Evolutionary conservation across 2,329 filamentous ascomycete genomes (phyloP), one percentile per base, ranked within the genome.

Genomic region (Cladosporium sp.): DNA sequence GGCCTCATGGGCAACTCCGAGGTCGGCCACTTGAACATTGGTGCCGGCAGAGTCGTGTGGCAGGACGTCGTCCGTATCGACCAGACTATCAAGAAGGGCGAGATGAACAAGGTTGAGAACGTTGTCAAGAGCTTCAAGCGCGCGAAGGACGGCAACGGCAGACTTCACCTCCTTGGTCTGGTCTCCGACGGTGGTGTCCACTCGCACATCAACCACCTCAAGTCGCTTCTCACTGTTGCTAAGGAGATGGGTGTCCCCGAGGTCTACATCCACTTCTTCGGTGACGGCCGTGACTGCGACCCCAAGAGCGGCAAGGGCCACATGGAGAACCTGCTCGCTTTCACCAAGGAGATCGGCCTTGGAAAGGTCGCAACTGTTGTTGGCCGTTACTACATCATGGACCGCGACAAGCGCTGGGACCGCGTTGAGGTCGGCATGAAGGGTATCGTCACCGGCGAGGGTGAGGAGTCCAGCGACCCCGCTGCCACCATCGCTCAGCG

Each of bases 391-490:
- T 99, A 88, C 72, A 89, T 90, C 73, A 99, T 99, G 93, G 93
- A 99, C 78, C 91, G 93, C 61, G 93, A 99, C 72, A 97, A 97
- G 89, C 84, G 93, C 70, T 99, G 93, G 93, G 93, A 99, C 68
- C 83, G 93, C 68, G 79, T 96, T 60, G 89, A 96, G 77, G 64
- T 96, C 61, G 93, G 87, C 60, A 77, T 99, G 68, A 92, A 93
- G 74, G 93, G 89, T 54, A 68, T 99, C 62, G 76, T 96, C 40
- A 76, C 81, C 11, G 92, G 93, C 54, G 89, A 96, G 71, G 93
- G 93, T 53, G 90, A 96, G 72, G 81, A 84, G 54, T 88, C 83
- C 70, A 81, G 79, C 40, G 93, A 99, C 69, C 89, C 90, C 4
- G 83, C 97, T 54, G 82, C 86, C 69, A 88, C 89, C 12, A 84